Base-by-base conservation (phyloP, 257 asterid genomes). In the Scutellaria galericulata region DNA sequence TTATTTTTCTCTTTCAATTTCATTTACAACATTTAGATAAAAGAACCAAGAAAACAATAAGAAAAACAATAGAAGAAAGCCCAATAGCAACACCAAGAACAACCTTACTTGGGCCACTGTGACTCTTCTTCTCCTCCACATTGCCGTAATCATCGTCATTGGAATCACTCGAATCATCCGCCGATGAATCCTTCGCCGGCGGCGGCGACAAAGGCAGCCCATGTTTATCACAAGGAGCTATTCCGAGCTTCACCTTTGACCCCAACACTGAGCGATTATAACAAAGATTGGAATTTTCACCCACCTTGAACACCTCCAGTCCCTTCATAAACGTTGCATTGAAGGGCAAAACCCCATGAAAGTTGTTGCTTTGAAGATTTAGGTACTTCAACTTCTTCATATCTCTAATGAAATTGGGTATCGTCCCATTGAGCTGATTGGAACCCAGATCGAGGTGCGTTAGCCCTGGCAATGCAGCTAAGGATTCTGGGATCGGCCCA, bases 81-180 rank as follows among this genome's bases (percentile, higher is more conserved):
- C 89, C 96, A 79, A 95, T 87, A 1, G 98, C 96, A 72, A 92
- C 83, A 40, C 97, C 97, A 66, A 95, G 93, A 79, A 95, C 98
- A 73, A 90, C 82, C 93, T 86, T 95, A 83, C 76, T 95, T 58
- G 98, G 95, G 0, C 99, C 99, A 65, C 60, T 78, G 48, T 84
- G 88, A 75, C 72, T 86, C 65, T 74, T 81, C 72, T 79, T 82
- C 31, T 69, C 85, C 63, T 57, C 78, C 61, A 27, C 85, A 54
- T 78, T 78, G 52, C 70, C 81, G 15, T 74, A 24, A 52, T 86
- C 86, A 46, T 82, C 87, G 54, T 81, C 85, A 47, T 78, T 83
- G 6, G 75, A 63, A 35, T 82, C 87, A 22, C 81, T 67, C 7
- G 83, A 78, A 64, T 80, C 85, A 46, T 75, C 82, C 2, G 81